Conservation (phyloP, 176 grass and related monocot species). For the Phragmites australis region DNA sequence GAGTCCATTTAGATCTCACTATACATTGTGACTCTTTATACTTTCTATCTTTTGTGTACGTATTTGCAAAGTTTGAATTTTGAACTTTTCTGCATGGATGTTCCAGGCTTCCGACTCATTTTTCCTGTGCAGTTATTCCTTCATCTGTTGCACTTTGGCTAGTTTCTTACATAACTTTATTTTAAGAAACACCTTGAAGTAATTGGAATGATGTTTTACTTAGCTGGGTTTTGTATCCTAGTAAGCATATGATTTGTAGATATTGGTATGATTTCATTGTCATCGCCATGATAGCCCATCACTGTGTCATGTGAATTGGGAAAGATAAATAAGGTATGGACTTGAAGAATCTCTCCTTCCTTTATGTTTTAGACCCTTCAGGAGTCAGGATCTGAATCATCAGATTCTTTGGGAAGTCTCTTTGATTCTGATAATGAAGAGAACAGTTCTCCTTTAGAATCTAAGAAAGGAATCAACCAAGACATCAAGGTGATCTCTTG, state of each 20-base stretch:
- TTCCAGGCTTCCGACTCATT: neutral
- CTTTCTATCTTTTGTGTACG: neutral
- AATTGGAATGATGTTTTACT: slow-evolving; percentile 28
- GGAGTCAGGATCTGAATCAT: slow-evolving; percentile 55
- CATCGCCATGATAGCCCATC: neutral
- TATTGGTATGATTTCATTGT: slow-evolving; percentile 20
- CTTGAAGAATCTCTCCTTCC: slow-evolving; percentile 26
- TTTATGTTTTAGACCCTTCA: slow-evolving; percentile 60
- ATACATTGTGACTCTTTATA: neutral
- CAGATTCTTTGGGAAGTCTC: slow-evolving; percentile 61
- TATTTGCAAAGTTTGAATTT: neutral
- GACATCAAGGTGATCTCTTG: slow-evolving; percentile 54
- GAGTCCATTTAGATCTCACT: slow-evolving; percentile 2
- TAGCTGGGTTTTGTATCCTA: neutral
- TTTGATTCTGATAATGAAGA: slow-evolving; percentile 80
- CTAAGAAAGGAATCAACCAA: slow-evolving; percentile 31
- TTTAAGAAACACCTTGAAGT: slow-evolving; percentile 24
- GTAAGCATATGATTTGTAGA: neutral
- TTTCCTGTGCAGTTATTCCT: neutral
- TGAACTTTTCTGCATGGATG: neutral
- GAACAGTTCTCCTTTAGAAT: slow-evolving; percentile 29
- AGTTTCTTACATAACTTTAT: slow-evolving; percentile 29
- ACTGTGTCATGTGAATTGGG: neutral
- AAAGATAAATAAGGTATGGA: slow-evolving; percentile 29
- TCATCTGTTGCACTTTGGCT: neutral